Conservation (phyloP, 2,329 filamentous ascomycete species). For the Hypoxylon sp. region DNA sequence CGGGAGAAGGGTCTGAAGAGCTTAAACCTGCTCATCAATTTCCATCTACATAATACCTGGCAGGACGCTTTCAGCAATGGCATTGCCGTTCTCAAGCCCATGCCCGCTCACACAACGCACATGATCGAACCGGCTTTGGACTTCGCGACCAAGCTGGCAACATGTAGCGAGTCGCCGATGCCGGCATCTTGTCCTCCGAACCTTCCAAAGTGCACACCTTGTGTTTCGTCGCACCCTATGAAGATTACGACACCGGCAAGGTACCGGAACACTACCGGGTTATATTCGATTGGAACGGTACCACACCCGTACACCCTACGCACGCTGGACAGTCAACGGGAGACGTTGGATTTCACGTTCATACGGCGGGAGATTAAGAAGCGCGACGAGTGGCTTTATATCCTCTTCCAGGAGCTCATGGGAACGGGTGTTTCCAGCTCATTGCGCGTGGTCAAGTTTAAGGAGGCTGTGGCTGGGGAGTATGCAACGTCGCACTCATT, state of each 20-base stretch:
- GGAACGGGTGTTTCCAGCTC: slow-evolving; percentile 71
- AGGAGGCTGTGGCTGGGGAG: slow-evolving; percentile 81
- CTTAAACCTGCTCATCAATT: slow-evolving; percentile 81
- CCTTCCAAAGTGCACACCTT: slow-evolving; percentile 77
- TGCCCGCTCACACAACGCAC: slow-evolving; percentile 78
- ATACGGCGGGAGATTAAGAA: slow-evolving; percentile 72
- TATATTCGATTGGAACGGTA: slow-evolving; percentile 87
- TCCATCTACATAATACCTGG: slow-evolving; percentile 87
- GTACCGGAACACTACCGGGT: slow-evolving; percentile 76
- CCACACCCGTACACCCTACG: slow-evolving; percentile 91
- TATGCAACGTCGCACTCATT: slow-evolving; percentile 73
- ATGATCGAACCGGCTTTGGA: slow-evolving; percentile 77
- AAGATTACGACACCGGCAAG: slow-evolving; percentile 73
- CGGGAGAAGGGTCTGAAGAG: slow-evolving; percentile 71
- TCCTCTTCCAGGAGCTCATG: slow-evolving; percentile 76
- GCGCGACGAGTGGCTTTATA: slow-evolving; percentile 83
- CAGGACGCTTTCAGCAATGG: slow-evolving; percentile 82
- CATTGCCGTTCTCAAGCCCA: slow-evolving; percentile 83
- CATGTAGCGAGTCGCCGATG: slow-evolving; percentile 79
- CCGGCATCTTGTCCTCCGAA: slow-evolving; percentile 88
- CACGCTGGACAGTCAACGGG: slow-evolving; percentile 72
- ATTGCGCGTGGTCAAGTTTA: slow-evolving; percentile 78
- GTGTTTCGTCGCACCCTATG: slow-evolving; percentile 72
- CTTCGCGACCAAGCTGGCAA: slow-evolving; percentile 79
- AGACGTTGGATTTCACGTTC: slow-evolving; percentile 71